phyloP scores from a whole-genome alignment of 768 basidiomycete species.

The Myochromella boudieri region DNA sequence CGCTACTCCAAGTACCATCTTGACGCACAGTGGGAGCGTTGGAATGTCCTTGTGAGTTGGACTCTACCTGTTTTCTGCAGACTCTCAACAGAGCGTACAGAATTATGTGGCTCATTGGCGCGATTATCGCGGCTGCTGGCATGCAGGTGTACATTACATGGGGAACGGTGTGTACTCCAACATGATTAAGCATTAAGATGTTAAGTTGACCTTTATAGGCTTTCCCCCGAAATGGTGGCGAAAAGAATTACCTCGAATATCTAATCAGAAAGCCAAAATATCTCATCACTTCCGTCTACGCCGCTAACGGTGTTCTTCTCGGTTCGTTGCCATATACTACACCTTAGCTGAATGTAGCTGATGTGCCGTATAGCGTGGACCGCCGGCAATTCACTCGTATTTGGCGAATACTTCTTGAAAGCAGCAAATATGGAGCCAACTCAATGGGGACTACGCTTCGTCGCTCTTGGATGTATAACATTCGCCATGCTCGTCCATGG shows the following conservation, averaged over 20 bases:
- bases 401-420: constrained; percentile 47
- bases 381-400: constrained; percentile 46
- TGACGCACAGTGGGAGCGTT: constrained; percentile 38
- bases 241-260: constrained; percentile 71
- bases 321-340: constrained; percentile 22
- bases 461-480: constrained; percentile 29
- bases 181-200: neutral
- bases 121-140: constrained; percentile 37
- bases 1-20: constrained; percentile 40
- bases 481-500: constrained; percentile 37
- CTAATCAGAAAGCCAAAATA: constrained; percentile 56
- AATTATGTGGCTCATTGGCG: constrained; percentile 44
- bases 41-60: constrained; percentile 35
- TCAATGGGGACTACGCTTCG: constrained; percentile 22
- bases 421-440: constrained; percentile 21
- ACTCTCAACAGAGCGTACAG: no score
- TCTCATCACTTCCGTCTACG: constrained; percentile 56
- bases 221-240: constrained; percentile 64
- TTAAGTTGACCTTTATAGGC: constrained; percentile 30
- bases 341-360: no score
- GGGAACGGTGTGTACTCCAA: constrained; percentile 29
- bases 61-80: no score
- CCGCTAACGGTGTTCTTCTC: constrained; percentile 51
- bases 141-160: constrained; percentile 42
- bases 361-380: constrained; percentile 18